A percentile compares a stretch with the other conserved stretches of the same genome.
Conservation (phyloP, 176 grass and related monocot genomes). For the Avena sativa region DNA sequence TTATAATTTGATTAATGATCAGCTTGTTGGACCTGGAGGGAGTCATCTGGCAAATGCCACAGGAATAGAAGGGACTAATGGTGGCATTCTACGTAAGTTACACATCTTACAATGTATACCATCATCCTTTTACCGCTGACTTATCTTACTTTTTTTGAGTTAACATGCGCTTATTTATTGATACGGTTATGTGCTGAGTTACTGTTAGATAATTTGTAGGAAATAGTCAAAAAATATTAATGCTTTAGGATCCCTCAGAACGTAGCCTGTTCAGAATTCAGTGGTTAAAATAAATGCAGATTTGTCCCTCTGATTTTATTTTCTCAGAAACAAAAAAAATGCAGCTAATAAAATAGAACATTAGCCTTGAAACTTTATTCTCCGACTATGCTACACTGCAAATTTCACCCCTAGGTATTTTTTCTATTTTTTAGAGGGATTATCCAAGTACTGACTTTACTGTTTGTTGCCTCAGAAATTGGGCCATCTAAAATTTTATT, state of each 20-base stretch:
- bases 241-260: constrained; percentile 7
- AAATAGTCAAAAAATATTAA: constrained; percentile 12
- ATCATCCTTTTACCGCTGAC: not conserved
- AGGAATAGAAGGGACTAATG: constrained; percentile 26
- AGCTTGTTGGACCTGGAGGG: constrained; percentile 47
- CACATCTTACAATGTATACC: constrained; percentile 20
- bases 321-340: not conserved
- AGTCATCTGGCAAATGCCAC: constrained; percentile 29
- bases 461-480: not conserved
- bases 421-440: not conserved
- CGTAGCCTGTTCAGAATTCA: not conserved
- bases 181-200: not conserved
- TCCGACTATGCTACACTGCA: not conserved
- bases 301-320: constrained; percentile 2
- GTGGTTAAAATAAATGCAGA: constrained; percentile 13
- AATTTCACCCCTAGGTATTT: not conserved
- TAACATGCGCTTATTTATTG: not conserved
- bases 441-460: not conserved
- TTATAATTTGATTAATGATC: constrained; percentile 61
- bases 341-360: constrained; percentile 5
- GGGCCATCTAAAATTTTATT: not conserved
- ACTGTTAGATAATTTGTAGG: constrained; percentile 1
- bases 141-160: not conserved
- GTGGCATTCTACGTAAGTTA: constrained; percentile 45
- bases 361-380: not conserved